Conservation (phyloP, 495 filamentous ascomycete genomes). For the Daldinia decipiens region DNA sequence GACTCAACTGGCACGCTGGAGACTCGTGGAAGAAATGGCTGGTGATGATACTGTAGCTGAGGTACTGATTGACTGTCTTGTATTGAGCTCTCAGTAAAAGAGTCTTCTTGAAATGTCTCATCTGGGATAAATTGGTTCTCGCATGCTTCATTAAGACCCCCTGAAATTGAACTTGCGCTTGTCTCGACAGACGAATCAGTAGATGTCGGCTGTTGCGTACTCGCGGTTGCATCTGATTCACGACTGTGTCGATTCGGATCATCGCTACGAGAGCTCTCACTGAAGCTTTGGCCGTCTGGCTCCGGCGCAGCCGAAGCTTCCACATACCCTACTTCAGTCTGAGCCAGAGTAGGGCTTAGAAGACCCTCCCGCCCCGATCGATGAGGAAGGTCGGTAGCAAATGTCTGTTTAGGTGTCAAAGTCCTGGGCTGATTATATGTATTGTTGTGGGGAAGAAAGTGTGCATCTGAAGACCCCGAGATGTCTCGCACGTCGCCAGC, state of each 20-base stretch:
- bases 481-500: conserved; percentile 46
- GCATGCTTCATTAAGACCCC: conserved; percentile 55
- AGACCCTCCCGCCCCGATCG: conserved; percentile 46
- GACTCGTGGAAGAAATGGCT: conserved; percentile 54
- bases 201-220: conserved; percentile 57
- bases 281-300: conserved; percentile 48
- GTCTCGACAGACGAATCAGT: conserved; percentile 59
- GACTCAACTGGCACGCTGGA: conserved; percentile 50
- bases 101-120: conserved; percentile 56
- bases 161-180: conserved; percentile 61
- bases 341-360: conserved; percentile 17
- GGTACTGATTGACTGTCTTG: conserved; percentile 56
- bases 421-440: conserved; percentile 37
- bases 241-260: conserved; percentile 57
- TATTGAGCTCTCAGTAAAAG: conserved; percentile 52
- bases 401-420: conserved; percentile 37
- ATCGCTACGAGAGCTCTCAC: conserved; percentile 46
- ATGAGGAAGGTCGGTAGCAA: conserved; percentile 45
- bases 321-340: conserved; percentile 31
- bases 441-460: conserved; percentile 42
- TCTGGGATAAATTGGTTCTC: conserved; percentile 53
- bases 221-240: conserved; percentile 59
- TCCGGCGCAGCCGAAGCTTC: conserved; percentile 39
- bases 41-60: conserved; percentile 67
- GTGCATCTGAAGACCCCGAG: conserved; percentile 51